Base-by-base conservation (phyloP, 192 early-diverging fungal genomes). In the Coemansia pectinata region DNA sequence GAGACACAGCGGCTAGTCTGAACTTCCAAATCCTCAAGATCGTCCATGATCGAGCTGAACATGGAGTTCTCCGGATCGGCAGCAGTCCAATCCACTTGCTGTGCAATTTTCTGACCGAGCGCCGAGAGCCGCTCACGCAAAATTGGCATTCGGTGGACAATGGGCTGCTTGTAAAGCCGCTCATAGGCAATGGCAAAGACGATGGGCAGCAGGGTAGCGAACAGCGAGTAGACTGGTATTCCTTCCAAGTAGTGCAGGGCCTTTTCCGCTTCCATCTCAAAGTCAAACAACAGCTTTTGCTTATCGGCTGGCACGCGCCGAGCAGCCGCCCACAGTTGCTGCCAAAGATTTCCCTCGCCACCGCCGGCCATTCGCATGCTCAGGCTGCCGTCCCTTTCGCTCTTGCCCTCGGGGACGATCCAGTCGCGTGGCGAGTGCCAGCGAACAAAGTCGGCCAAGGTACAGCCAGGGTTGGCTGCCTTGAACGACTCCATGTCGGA, bases 391-490 rank as follows among this genome's bases (percentile, higher is more conserved):
- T 73, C 67, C 17, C 77, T 62, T 40, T 73, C 72, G 31, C 63
- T 67, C 10, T 77, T 75, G 31, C 83, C 84, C 8, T 83, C 83
- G 7, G 89, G 90, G 19, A 87, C 86, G 17, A 91, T 85, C 93
- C 93, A 97, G 75, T 97, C 95, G 58, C 92, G 88, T n/a, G 95
- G 95, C 7, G 95, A 96, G 73, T 95, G 91, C 95, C 95, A 97
- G 48, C 95, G 88, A 19, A 97, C 91, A 86, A 97, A 97, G 57
- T 97, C 95, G 8, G 90, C 93, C 36, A 97, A 64, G 2, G 69
- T 70, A 57, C 87, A 87, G 12, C 86, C 81, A 0, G 95, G 93
- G 70, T 97, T 97, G 9, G 95, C 95, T 4, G 95, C 95, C 70
- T 97, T 97, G 78, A 97, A 97, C 15, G 94, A 90, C 69, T 92